Percentiles rank a stretch among this genome's conserved stretches.
Conservation (phyloP, 805 yeast genomes). For the Candida ficus region DNA sequence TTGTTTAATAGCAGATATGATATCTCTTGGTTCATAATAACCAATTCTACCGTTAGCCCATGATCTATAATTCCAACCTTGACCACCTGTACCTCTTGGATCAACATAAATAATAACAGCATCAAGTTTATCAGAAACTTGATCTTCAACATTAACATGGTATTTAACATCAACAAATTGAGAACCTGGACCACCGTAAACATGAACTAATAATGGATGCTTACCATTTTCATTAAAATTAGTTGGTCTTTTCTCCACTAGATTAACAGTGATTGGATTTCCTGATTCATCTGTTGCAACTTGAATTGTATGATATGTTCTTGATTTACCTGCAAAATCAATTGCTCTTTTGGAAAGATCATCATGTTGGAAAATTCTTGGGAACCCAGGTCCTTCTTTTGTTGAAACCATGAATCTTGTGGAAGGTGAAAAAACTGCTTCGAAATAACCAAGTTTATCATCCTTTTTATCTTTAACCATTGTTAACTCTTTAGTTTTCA, state of each 20-base stretch:
- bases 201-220: constrained; percentile 63
- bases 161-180: constrained; percentile 47
- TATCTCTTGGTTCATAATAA: constrained; percentile 72
- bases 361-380: constrained; percentile 13
- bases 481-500: constrained; percentile 26
- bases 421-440: constrained; percentile 50
- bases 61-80: constrained; percentile 61
- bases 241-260: constrained; percentile 60
- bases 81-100: constrained; percentile 80
- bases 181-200: constrained; percentile 82
- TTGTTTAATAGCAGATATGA: constrained; percentile 44
- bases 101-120: constrained; percentile 64
- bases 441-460: constrained; percentile 39
- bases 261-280: constrained; percentile 34
- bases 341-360: constrained; percentile 6
- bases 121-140: constrained; percentile 50
- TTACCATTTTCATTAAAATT: constrained; percentile 40
- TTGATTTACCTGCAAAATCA: constrained; percentile 16
- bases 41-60: constrained; percentile 59
- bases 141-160: constrained; percentile 51
- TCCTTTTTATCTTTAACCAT: constrained; percentile 25
- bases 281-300: constrained; percentile 18
- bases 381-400: constrained; percentile 21
- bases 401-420: constrained; percentile 45
- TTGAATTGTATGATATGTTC: constrained; percentile 18